Conservation (phyloP, 1,284 basidiomycete genomes). For the Nidula niveotomentosa region DNA sequence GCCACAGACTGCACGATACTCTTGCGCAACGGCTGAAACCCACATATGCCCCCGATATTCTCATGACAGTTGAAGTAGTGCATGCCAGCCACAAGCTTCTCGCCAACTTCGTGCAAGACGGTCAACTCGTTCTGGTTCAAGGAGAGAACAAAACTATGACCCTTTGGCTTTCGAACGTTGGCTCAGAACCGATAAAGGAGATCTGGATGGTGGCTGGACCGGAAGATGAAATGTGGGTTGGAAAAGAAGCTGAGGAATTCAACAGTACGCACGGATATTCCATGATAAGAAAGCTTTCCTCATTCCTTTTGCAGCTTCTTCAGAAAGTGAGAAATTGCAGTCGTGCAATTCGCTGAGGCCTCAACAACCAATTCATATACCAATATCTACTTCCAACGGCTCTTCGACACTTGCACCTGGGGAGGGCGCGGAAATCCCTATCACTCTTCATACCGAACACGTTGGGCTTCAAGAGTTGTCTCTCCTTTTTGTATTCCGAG, state of each 20-base stretch:
- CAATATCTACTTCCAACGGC: conserved; percentile 32
- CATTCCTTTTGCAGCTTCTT: background rate
- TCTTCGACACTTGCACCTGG: conserved; percentile 41
- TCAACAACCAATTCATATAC: conserved; percentile 45
- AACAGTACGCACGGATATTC: no score
- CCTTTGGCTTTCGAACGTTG: conserved; percentile 63
- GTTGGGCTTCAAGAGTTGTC: conserved; percentile 51
- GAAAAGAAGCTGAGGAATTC: conserved; percentile 7
- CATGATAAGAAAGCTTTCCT: no score
- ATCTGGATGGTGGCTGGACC: conserved; percentile 64
- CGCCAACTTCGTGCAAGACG: conserved; percentile 54
- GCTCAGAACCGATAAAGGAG: conserved; percentile 55
- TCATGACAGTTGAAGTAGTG: conserved; percentile 57
- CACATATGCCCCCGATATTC: conserved; percentile 64
- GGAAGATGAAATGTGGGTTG: conserved; percentile 64
- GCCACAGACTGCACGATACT: conserved; percentile 69
- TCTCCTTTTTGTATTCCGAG: conserved; percentile 68
- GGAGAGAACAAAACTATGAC: conserved; percentile 59
- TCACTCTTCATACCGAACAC: conserved; percentile 52
- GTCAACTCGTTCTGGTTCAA: conserved; percentile 49
- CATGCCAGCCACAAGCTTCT: conserved; percentile 58
- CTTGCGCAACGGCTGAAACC: conserved; percentile 61
- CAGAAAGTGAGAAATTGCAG: conserved; percentile 23
- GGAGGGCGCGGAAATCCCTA: conserved; percentile 43
- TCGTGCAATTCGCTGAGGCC: conserved; percentile 57